Evolutionary conservation across 2,329 filamentous ascomycete genomes (phyloP).

Genomic region (Aspergillus sclerotialis): DNA sequence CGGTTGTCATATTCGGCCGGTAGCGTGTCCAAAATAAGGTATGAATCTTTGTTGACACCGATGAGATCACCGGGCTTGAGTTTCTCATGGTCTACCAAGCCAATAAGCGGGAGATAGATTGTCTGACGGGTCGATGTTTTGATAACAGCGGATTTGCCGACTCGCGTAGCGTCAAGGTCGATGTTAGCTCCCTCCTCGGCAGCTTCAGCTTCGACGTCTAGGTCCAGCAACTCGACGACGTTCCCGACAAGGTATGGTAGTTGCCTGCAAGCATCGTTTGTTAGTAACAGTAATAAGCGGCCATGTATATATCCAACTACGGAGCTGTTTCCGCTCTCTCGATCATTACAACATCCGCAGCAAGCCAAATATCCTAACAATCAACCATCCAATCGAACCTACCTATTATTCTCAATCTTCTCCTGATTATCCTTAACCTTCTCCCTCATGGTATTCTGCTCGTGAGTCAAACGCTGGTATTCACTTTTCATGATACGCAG

Average conservation of each 20-base stretch:
- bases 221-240: constrained; percentile 92
- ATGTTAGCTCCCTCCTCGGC: constrained; percentile 98
- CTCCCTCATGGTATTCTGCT: constrained; percentile 92
- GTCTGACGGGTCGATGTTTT: constrained; percentile 98
- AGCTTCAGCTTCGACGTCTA: constrained; percentile 92
- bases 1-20: constrained; percentile 97
- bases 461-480: constrained; percentile 84
- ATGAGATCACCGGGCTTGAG: constrained; percentile 95
- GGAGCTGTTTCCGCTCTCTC: no score
- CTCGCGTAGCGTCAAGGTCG: constrained; percentile 89
- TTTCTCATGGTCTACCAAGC: constrained; percentile 89
- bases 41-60: constrained; percentile 98
- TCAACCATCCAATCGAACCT: constrained; percentile 13
- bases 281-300: no score
- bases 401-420: constrained; percentile 99
- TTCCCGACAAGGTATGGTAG: constrained; percentile 97
- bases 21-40: constrained; percentile 91
- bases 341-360: constrained; percentile 2
- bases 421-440: constrained; percentile 99
- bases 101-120: constrained; percentile 95
- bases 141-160: constrained; percentile 98
- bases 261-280: constrained; percentile 45
- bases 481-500: constrained; percentile 98
- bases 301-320: no score
- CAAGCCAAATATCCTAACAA: constrained; percentile 2